Base-by-base conservation (phyloP, 768 basidiomycete genomes). In the Xerocomus brunneocitrinus region DNA sequence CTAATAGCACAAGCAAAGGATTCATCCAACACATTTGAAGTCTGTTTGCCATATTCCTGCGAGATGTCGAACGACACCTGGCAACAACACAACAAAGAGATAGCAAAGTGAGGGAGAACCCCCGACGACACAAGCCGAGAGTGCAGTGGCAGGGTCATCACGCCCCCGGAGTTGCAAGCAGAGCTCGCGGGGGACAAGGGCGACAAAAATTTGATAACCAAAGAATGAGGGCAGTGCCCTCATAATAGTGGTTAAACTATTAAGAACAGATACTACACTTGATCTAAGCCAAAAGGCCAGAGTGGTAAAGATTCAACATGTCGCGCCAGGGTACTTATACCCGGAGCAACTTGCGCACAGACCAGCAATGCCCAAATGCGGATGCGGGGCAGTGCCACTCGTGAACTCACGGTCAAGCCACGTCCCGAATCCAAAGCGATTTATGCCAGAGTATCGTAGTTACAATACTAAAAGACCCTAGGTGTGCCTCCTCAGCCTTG, bases 231-330 rank as follows among this genome's bases (percentile, higher is more conserved):
- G 75, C 78, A 68, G 71, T 79, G 78, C 75, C 73, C 66, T 67
- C 75, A 78, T 79, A 78, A 79, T 77, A 79, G 78, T 76, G 76
- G 78, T 69, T 79, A 69, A 58, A 72, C 78, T 81, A 75, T 76
- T 75, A 80, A 82, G 79, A 82, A 82, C 80, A 82, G 81, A 82
- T 83, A 82, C 82, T 83, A 82, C 82, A 82, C 82, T 82, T 83
- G 81, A 82, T 83, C 81, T 82, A 81, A 82, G 80, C 81, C 81
- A 81, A 79, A 78, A 79, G 79, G 79, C 79, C 79, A 67, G 58
- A 59, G 56, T 64, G 58, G 60, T 58, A 49, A 62, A 32, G 61
- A 60, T 42, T 16, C 27, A 3, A 0, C 0, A 0, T 1, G 50
- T 40, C 32, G 3, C 8, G 3, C n/a, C 5, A 0, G 3, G n/a